Evolutionary conservation across 805 yeast species (phyloP), one percentile per base, ranked within the genome.

Genomic region (Spathaspora hagerdaliae): DNA sequence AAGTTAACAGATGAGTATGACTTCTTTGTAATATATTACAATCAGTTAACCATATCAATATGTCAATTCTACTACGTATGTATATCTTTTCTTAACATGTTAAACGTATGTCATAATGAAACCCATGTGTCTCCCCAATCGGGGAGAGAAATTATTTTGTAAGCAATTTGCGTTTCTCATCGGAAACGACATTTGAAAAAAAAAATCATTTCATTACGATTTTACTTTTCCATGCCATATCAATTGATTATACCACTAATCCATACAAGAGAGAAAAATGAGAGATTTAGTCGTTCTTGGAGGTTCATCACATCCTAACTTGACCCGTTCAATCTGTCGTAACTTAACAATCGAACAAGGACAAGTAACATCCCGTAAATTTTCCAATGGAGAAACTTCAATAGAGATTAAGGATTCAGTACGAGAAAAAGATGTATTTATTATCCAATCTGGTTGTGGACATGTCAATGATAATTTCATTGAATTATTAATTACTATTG

Each of bases 351-450:
- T 90, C 12, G 82, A 82, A 24, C 78, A 81, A 47, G 91, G 95
- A 6, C 71, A 75, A 27, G 87, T 85, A 13, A 72, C 73, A 39
- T 72, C 83, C 47, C 79, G 79, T 48, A 83, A 83, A 60, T 71
- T 71, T 48, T 84, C 92, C 49, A 94, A 94, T 61, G 99, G 99
- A 44, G 99, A 94, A 61, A 91, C 96, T 4, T 83, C 92, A 27
- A 88, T 94, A 47, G 85, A 84, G 46, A 80, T 94, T 45, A 76
- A 77, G 44, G 96, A 90, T 57, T 86, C 96, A 10, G 98, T 94
- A 24, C 78, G 99, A 59, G 98, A 91, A 53, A 94, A 94, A 65
- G 97, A 94, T 62, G 98, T 94, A 6, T 94, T 85, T 59, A 90
- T 90, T 38, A 76, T 91, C 41, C 97, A 90, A 64, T 77, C 83